Percentiles rank a stretch among this genome's conserved stretches.
Evolutionary conservation across 192 early-diverging fungal genomes (phyloP).

Genomic region (Coemansia reversa): DNA sequence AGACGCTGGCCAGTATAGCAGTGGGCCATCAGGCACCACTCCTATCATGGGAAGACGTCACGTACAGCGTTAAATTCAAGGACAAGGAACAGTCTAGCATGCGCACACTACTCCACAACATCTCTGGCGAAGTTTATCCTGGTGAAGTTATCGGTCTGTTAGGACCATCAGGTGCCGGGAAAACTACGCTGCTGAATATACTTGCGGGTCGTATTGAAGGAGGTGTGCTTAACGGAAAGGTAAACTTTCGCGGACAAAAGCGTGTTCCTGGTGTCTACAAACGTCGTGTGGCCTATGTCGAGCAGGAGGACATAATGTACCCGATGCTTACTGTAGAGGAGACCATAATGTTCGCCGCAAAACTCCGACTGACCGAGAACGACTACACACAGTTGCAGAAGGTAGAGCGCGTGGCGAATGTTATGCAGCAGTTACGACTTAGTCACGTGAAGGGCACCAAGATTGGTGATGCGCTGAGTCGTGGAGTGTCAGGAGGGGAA

Average conservation of each 20-base stretch:
- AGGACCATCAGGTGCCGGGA: slow-evolving; percentile 91
- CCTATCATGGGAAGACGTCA: slow-evolving; percentile 42
- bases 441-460: slow-evolving; percentile 74
- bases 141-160: slow-evolving; percentile 92
- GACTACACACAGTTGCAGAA: slow-evolving; percentile 66
- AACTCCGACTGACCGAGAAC: slow-evolving; percentile 71
- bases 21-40: slow-evolving; percentile 24
- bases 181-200: slow-evolving; percentile 89
- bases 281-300: slow-evolving; percentile 75
- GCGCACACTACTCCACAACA: slow-evolving; percentile 62
- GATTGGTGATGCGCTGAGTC: slow-evolving; percentile 67
- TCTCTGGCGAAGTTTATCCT: slow-evolving; percentile 74
- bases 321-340: slow-evolving; percentile 88
- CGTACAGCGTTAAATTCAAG: slow-evolving; percentile 49
- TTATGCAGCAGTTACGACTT: slow-evolving; percentile 86
- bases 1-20: slow-evolving; percentile 9
- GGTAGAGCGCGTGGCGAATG: slow-evolving; percentile 68
- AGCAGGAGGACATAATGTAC: slow-evolving; percentile 89
- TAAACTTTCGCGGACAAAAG: slow-evolving; percentile 74
- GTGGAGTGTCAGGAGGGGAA: slow-evolving; percentile 92
- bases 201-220: slow-evolving; percentile 74
- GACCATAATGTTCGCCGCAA: slow-evolving; percentile 85
- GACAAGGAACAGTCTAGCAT: slow-evolving; percentile 40
- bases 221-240: slow-evolving; percentile 67
- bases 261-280: slow-evolving; percentile 69